Evolutionary conservation across 2,329 filamentous ascomycete species (phyloP).

Genomic region (Mycogone perniciosa): DNA sequence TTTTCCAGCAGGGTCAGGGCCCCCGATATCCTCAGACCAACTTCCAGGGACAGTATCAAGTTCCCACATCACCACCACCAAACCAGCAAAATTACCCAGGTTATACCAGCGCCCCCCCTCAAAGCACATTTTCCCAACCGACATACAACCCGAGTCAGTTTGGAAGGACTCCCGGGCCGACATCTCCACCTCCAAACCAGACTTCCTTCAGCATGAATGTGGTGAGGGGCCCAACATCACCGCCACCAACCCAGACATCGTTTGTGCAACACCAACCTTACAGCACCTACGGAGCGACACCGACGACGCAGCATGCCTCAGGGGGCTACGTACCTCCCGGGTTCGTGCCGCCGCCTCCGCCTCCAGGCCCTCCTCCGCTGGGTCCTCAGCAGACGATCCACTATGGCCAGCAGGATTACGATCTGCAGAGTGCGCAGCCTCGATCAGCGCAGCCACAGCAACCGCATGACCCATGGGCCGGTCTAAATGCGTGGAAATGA

Average conservation of each 20-base stretch:
- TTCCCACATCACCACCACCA: slow-evolving; percentile 50
- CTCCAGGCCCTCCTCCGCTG: slow-evolving; percentile 55
- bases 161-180: slow-evolving; percentile 51
- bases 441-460: slow-evolving; percentile 33
- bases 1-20: slow-evolving; percentile 42
- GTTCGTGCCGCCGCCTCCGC: slow-evolving; percentile 58
- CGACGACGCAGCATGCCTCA: slow-evolving; percentile 35
- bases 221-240: slow-evolving; percentile 41
- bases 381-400: slow-evolving; percentile 58
- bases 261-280: slow-evolving; percentile 29
- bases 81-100: slow-evolving; percentile 41
- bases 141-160: slow-evolving; percentile 54
- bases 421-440: slow-evolving; percentile 26
- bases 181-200: slow-evolving; percentile 60
- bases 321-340: slow-evolving; percentile 46
- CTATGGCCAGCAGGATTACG: slow-evolving; percentile 36
- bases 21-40: slow-evolving; percentile 48
- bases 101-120: slow-evolving; percentile 35
- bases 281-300: slow-evolving; percentile 32
- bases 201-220: slow-evolving; percentile 38
- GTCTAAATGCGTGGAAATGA: slow-evolving; percentile 47
- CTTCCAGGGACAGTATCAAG: slow-evolving; percentile 53
- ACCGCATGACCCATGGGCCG: slow-evolving; percentile 45
- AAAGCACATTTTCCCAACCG: slow-evolving; percentile 43
- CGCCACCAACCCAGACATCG: slow-evolving; percentile 51